Base-by-base conservation (phyloP, 192 early-diverging fungal genomes). In the Allomyces macrogynus region DNA sequence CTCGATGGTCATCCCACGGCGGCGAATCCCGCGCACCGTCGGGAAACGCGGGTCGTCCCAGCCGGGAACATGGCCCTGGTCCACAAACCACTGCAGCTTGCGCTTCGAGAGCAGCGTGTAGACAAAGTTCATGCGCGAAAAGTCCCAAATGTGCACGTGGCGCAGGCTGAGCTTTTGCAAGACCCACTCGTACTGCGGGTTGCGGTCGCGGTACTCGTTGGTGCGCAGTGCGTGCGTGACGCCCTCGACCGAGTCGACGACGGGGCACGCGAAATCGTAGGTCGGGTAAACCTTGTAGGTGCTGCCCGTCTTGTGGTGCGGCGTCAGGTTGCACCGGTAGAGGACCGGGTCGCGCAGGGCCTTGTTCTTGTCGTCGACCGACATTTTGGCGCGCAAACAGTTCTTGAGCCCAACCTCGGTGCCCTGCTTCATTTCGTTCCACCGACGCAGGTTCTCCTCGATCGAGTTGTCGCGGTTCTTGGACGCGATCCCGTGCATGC, bases 31-130 rank as follows among this genome's bases (percentile, higher is more conserved):
- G 26, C 89, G 83, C 63, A 90, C 83, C 11, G 89, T 90, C n/a
- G 89, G 89, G 85, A 91, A 91, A 61, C 89, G 83, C 49, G 89
- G 88, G 70, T 91, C 89, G 69, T 91, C 87, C 89, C 89, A 92
- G 43, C 89, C 88, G 65, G 76, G 74, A 10, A 97, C 96, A 63
- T 79, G 71, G 4, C 85, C 87, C 64, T 89, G 65, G 63, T 95
- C 86, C 26, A 97, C 93, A 68, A 99, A 92, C 91, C 88, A 91
- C 68, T 90, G 88, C 44, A 99, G 79, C 77, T 97, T 99, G 67
- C 96, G 86, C 86, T 99, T 99, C 43, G 93, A 96, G 63, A 99
- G 76, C 27, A 99, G 78, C 23, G 96, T 99, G 77, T 95, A 95
- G 57, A 96, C 87, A 81, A 99, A 99, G 80, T 89, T 96, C 65